Percentiles rank a stretch among this genome's conserved stretches.
phyloP scores from a whole-genome alignment of 148 eudicot genomes.

The Rhododendron vialii region DNA sequence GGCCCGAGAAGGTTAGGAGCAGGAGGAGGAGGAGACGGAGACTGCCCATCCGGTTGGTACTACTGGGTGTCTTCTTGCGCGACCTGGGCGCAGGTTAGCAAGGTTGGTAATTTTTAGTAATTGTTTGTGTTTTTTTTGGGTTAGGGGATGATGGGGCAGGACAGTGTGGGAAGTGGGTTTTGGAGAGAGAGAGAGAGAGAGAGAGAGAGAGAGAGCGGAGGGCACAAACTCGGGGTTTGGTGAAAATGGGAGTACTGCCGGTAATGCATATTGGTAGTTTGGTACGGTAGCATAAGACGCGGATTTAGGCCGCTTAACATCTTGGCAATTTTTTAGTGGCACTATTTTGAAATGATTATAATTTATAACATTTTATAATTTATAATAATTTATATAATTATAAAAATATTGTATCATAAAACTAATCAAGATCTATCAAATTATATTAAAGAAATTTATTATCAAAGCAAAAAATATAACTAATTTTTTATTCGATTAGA shows the following conservation, averaged over 20 bases:
- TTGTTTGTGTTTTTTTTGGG: no score
- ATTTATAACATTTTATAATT: no score
- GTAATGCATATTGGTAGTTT: background rate
- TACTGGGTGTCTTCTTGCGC: background rate
- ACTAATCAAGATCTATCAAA: no score
- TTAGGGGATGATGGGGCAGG: background rate
- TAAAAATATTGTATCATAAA: no score
- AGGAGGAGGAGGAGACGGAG: background rate
- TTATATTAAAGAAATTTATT: no score
- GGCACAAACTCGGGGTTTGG: background rate
- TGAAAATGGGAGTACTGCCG: background rate
- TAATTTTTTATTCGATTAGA: no score
- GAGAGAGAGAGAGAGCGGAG: background rate
- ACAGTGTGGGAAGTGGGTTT: background rate
- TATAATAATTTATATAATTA: no score
- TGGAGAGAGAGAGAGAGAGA: background rate
- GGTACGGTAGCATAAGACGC: background rate
- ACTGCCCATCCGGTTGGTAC: background rate
- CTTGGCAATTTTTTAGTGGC: no score
- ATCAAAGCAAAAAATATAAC: no score
- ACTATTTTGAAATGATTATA: no score
- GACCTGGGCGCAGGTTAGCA: background rate
- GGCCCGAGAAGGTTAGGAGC: constrained; percentile 5
- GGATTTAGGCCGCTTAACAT: no score
- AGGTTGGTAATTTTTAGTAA: no score